Percentiles rank a stretch among this genome's conserved stretches.
Conservation (phyloP, 1,139 yeast species). For the Saccharomyces hybrid region DNA sequence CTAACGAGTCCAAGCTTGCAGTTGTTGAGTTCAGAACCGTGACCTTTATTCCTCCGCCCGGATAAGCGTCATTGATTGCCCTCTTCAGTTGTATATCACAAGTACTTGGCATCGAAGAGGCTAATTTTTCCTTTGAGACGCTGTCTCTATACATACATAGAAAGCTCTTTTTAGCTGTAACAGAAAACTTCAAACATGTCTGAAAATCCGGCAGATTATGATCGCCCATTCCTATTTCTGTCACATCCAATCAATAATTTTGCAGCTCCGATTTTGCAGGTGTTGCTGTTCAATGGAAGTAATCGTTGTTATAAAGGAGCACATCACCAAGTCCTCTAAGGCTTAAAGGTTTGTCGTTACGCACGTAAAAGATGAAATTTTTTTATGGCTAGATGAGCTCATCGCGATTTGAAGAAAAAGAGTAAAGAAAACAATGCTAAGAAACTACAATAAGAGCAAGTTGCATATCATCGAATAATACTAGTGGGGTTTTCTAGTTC, state of each 20-base stretch:
- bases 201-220: slow-evolving; percentile 15
- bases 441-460: neutral
- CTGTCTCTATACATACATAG: slow-evolving; percentile 8
- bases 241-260: neutral
- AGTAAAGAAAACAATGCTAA: neutral
- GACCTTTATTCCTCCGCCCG: neutral
- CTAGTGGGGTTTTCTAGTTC: neutral
- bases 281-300: neutral
- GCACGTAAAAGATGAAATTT: neutral
- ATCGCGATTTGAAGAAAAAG: neutral
- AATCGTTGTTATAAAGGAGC: neutral
- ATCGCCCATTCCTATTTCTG: neutral
- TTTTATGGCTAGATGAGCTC: neutral
- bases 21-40: neutral
- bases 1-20: neutral
- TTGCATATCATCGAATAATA: neutral
- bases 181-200: slow-evolving; percentile 15
- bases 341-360: neutral
- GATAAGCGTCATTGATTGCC: neutral
- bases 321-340: neutral
- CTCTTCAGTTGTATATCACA: neutral
- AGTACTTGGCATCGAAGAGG: neutral
- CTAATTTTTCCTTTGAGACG: neutral
- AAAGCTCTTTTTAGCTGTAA: slow-evolving; percentile 16
- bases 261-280: neutral